Conservation (phyloP, 345 rosid genomes). For the Syzygium jambos region DNA sequence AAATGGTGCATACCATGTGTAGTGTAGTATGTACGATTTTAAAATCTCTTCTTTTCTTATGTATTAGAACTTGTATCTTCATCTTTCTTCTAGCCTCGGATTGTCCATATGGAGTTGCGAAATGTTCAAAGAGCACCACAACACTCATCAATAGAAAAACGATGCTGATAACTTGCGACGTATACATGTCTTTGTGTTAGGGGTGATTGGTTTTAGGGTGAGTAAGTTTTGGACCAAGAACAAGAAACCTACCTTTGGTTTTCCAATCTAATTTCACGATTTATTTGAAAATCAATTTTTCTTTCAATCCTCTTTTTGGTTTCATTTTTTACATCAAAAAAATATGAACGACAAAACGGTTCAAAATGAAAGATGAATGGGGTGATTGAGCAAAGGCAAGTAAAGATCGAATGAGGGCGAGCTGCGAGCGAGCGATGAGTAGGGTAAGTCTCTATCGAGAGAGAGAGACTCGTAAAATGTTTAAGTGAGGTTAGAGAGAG, state of each 20-base stretch:
- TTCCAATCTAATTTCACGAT: accelerated
- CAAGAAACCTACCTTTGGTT: accelerated
- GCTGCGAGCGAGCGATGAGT: background rate
- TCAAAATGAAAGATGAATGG: background rate
- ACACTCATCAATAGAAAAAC: background rate
- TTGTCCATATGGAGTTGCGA: background rate
- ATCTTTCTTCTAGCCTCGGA: too few species aligned
- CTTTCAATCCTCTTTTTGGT: background rate
- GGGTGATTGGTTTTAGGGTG: accelerated
- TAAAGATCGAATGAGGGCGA: background rate
- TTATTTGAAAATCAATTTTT: background rate
- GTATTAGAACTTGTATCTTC: background rate
- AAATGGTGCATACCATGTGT: background rate
- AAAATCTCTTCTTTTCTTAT: background rate
- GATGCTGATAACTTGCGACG: background rate
- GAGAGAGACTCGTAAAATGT: background rate
- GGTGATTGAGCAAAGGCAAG: background rate
- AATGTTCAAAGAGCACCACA: background rate
- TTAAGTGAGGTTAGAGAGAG: background rate
- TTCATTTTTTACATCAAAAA: too few species aligned
- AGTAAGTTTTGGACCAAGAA: too few species aligned
- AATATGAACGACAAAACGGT: background rate
- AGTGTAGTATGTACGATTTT: background rate
- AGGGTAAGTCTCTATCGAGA: background rate
- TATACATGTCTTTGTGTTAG: background rate